These are phyloP conservation scores for Volvariella surrecta DNA, from an alignment of 1,284 basidiomycete species.

Conservation along the genomic window DNA sequence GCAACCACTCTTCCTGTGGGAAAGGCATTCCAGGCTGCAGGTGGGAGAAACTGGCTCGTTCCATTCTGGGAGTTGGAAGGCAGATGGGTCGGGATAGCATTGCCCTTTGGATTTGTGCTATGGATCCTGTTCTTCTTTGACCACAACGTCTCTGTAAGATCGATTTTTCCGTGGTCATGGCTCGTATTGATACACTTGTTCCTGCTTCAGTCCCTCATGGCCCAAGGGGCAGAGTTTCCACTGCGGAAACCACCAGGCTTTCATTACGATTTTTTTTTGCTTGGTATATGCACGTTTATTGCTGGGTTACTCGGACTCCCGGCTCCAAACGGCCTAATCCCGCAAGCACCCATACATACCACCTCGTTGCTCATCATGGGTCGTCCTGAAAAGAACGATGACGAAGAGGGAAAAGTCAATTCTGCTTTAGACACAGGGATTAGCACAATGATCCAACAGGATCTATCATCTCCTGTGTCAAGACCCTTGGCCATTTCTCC, in stretches of 20 bases:
- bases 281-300: conserved; percentile 90
- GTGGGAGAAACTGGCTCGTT: conserved; percentile 78
- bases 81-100: conserved; percentile 83
- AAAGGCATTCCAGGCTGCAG: conserved; percentile 66
- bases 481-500: not conserved
- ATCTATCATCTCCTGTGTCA: not conserved
- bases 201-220: conserved; percentile 69
- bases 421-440: not conserved
- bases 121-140: conserved; percentile 76
- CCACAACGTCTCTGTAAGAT: conserved; percentile 74
- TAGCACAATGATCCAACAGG: not conserved
- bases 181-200: too few relatives aligned
- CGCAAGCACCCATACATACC: conserved; percentile 94
- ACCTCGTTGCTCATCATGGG: conserved; percentile 78
- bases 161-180: conserved; percentile 1
- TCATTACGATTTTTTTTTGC: conserved; percentile 83
- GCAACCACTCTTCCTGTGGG: conserved; percentile 63
- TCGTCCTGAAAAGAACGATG: conserved; percentile 29
- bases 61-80: conserved; percentile 86
- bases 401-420: conserved; percentile 23
- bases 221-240: conserved; percentile 88
- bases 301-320: conserved; percentile 88
- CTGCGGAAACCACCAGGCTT: conserved; percentile 90
- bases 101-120: conserved; percentile 64
- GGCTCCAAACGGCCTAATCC: conserved; percentile 93